Base-by-base conservation (phyloP, 768 basidiomycete genomes). In the Tubosaeta sp. region DNA sequence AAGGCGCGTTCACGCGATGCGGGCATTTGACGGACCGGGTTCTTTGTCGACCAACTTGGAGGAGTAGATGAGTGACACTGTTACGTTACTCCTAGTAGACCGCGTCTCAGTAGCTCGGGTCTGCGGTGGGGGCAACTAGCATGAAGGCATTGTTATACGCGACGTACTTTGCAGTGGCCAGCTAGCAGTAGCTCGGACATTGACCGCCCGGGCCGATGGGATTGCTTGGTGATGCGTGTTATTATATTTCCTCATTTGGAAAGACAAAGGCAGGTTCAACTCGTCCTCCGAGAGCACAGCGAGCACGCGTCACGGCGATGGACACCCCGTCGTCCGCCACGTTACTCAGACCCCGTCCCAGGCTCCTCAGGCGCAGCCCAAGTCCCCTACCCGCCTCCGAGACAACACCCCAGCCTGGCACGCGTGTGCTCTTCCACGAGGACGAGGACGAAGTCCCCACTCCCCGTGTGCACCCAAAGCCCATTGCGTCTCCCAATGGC, bases 361-460 rank as follows among this genome's bases (percentile, higher is more conserved):
- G 63, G 31, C 31, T 64, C 10, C 39, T 57, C 19, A 54, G 63
- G 25, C 60, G 55, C 27, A 65, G 55, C 37, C 54, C 57, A 31
- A 63, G 52, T 46, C 59, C 55, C 11, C 51, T 64, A 17, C 39
- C 17, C 31, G 46, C 50, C 7, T 37, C 50, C 7, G 64, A 63
- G 42, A 45, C 47, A 22, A 67, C 64, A 0, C 66, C 65, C 11
- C 63, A 58, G 12, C 48, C 62, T 3, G 64, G 53, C 25, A 48
- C 48, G n/a, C 64, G 55, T 17, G 33, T 51, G 17, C 46, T 51
- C 33, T 52, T 60, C 42, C 55, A 54, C 27, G 63, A 61, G 6
- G 67, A 67, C 2, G 68, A 68, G 6, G 69, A 71, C 48, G 60
- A 67, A 8, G 31, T 58, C 10, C 65, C 67, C 6, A 71, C 68